Percentiles rank a stretch among this genome's conserved stretches.
phyloP scores from a whole-genome alignment of 495 filamentous ascomycete species.

The Penicillium cosmopolitanum region DNA sequence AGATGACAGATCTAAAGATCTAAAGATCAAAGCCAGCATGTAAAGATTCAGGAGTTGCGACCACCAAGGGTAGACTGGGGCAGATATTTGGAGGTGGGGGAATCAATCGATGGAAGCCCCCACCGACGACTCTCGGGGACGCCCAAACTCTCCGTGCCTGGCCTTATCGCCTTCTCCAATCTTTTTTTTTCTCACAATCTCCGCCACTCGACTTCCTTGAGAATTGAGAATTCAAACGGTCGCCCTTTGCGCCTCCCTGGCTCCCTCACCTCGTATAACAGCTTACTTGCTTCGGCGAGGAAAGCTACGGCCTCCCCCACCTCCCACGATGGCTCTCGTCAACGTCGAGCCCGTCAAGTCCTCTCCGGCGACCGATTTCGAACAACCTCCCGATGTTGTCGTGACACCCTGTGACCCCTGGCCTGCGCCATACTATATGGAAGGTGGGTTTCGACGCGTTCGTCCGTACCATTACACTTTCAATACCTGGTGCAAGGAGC shows the following conservation, averaged over 20 bases:
- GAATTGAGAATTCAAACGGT: background rate
- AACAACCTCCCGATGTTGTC: constrained; percentile 56
- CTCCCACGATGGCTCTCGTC: constrained; percentile 60
- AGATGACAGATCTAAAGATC: background rate
- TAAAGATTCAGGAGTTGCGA: background rate
- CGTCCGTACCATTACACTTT: constrained; percentile 93
- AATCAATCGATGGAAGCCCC: background rate
- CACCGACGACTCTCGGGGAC: background rate
- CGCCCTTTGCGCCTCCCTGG: constrained; percentile 43
- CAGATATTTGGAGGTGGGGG: constrained; percentile 3
- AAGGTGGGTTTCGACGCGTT: constrained; percentile 78
- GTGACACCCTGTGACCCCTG: constrained; percentile 67
- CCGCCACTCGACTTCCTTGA: background rate
- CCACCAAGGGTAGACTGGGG: background rate
- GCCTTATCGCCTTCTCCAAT: constrained; percentile 6
- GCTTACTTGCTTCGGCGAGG: constrained; percentile 62
- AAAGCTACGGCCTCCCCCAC: constrained; percentile 41
- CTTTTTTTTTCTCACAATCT: constrained; percentile 1
- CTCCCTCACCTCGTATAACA: constrained; percentile 61
- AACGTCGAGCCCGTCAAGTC: constrained; percentile 42
- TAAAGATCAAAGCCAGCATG: background rate
- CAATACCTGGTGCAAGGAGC: constrained; percentile 89
- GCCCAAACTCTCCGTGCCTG: background rate
- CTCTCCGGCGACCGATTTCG: constrained; percentile 37
- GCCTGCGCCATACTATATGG: constrained; percentile 74